These are phyloP conservation scores for Candida tetrigidarum DNA, from an alignment of 1,139 yeast species.

Conservation along the genomic window DNA sequence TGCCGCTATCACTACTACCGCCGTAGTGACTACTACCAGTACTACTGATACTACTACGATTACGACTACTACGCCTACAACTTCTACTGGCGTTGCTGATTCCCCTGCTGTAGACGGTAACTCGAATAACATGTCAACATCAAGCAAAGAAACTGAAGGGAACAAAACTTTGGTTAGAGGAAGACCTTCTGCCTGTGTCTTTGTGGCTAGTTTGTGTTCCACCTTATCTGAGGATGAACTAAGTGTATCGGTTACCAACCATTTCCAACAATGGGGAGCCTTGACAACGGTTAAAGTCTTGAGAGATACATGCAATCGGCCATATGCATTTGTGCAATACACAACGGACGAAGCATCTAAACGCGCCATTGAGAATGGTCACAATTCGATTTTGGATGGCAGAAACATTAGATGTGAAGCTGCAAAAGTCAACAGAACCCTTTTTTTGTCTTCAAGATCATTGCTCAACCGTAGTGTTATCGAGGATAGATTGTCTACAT, in stretches of 20 bases:
- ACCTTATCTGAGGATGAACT: conserved; percentile 69
- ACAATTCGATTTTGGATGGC: conserved; percentile 70
- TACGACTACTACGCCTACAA: neutral
- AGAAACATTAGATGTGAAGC: conserved; percentile 84
- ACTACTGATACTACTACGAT: neutral
- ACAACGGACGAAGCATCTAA: conserved; percentile 71
- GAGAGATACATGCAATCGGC: conserved; percentile 81
- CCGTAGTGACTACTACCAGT: too few species aligned
- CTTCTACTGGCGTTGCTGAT: neutral
- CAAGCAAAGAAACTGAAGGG: neutral
- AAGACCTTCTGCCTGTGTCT: conserved; percentile 84
- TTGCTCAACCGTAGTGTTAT: conserved; percentile 34
- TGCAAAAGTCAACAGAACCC: conserved; percentile 88
- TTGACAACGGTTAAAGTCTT: conserved; percentile 80
- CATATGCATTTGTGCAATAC: conserved; percentile 94
- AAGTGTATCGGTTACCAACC: conserved; percentile 66
- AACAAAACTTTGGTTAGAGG: conserved; percentile 20
- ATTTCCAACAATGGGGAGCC: conserved; percentile 70
- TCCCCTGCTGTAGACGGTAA: neutral
- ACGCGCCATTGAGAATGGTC: conserved; percentile 69
- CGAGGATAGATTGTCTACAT: conserved; percentile 44
- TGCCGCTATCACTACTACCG: neutral
- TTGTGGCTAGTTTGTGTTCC: conserved; percentile 81
- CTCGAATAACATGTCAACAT: neutral
- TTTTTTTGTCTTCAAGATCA: conserved; percentile 51